Percentiles rank a stretch among this genome's conserved stretches.
phyloP scores from a whole-genome alignment of 306 rosid species.

The Glycine latifolia region DNA sequence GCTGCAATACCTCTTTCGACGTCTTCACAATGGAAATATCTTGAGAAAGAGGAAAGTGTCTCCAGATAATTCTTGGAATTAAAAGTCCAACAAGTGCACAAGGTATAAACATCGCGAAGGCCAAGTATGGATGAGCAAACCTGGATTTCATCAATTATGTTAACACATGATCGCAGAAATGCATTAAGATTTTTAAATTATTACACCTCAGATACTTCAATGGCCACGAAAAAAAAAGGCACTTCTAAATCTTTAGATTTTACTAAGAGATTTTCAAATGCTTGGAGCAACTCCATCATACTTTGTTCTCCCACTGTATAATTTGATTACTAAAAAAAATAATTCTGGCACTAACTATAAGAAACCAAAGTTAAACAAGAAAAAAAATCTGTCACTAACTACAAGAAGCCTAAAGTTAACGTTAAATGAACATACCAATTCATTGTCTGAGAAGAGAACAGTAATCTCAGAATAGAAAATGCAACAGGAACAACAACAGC shows the following conservation, averaged over 20 bases:
- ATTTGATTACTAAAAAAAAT: slow-evolving; percentile 35
- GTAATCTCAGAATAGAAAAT: slow-evolving; percentile 74
- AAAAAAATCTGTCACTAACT: background rate
- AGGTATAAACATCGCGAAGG: slow-evolving; percentile 91
- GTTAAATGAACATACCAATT: slow-evolving; percentile 72
- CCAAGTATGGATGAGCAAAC: slow-evolving; percentile 93
- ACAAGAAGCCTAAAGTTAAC: slow-evolving; percentile 15
- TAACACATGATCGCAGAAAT: slow-evolving; percentile 44
- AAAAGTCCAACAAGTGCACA: slow-evolving; percentile 80
- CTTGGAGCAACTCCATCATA: slow-evolving; percentile 27
- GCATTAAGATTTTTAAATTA: slow-evolving; percentile 18
- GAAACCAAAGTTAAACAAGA: slow-evolving; percentile 9
- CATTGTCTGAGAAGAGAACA: slow-evolving; percentile 75
- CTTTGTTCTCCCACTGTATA: slow-evolving; percentile 12
- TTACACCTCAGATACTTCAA: slow-evolving; percentile 35
- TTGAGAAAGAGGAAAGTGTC: slow-evolving; percentile 69
- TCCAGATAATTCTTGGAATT: slow-evolving; percentile 79
- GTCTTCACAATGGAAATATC: slow-evolving; percentile 62
- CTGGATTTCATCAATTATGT: slow-evolving; percentile 61
- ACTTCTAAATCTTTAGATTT: slow-evolving; percentile 29
- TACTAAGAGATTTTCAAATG: slow-evolving; percentile 20
- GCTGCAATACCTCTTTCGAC: slow-evolving; percentile 72
- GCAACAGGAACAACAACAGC: slow-evolving; percentile 72
- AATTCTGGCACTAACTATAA: slow-evolving; percentile 7
- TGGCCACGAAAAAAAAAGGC: slow-evolving; percentile 1